Conservation (phyloP, 176 grass and related monocot species). For the Cymbopogon citratus region DNA sequence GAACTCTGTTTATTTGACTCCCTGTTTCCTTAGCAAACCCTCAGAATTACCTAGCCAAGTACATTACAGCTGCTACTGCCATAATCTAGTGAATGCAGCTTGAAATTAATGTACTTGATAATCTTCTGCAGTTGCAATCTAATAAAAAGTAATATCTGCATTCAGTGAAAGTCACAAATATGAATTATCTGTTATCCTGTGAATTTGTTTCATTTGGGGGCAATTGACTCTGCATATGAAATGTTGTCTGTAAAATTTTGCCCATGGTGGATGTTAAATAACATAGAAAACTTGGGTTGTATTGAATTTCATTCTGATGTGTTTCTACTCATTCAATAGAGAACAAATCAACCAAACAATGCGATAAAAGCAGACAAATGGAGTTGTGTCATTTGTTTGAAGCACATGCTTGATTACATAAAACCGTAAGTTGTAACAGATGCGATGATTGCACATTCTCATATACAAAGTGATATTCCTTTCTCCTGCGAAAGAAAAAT, state of each 20-base stretch:
- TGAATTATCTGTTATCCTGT: not conserved
- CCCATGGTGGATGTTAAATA: not conserved
- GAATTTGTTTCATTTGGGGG: not conserved
- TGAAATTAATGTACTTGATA: slow-evolving; percentile 5
- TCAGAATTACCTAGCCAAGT: not conserved
- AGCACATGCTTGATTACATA: not conserved
- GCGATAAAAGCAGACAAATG: not conserved
- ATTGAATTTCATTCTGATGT: not conserved
- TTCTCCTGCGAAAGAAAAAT: not conserved
- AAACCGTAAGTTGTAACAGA: not conserved
- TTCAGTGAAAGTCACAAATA: not conserved
- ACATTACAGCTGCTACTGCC: not conserved
- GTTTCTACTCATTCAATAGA: not conserved
- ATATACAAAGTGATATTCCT: not conserved
- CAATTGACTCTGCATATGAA: not conserved
- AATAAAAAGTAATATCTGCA: not conserved
- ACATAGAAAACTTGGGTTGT: not conserved
- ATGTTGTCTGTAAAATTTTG: not conserved
- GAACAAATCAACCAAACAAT: not conserved
- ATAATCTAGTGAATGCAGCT: not conserved
- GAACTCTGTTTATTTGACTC: not conserved
- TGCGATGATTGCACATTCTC: not conserved
- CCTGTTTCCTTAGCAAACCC: no score
- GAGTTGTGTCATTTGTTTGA: not conserved
- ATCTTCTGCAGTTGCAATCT: not conserved